Evolutionary conservation across 2,329 filamentous ascomycete genomes (phyloP), one percentile per base, ranked within the genome.

Genomic region (Periglandula ipomoeae): DNA sequence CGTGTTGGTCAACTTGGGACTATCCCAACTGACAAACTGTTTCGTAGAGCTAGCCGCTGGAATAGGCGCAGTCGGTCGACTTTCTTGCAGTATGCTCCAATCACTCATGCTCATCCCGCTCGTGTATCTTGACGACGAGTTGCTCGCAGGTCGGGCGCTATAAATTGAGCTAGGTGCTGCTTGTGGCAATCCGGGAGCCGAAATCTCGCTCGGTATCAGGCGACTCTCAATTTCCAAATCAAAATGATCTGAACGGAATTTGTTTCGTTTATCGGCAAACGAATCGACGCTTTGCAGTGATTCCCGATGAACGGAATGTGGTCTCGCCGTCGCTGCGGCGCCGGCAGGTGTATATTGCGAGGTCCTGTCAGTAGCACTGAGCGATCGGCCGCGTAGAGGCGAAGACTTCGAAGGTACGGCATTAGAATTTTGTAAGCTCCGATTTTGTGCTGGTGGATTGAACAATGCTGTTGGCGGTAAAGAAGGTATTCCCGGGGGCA

Each of bases 241-340:
- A 57, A 84, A 84, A 2, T 79, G 80, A 54, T 84, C 79, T 2
- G 79, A 82, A 40, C 79, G 76, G 59, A 81, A 79, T 57, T 78
- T 79, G 56, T 74, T 75, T 48, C 74, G 71, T 15, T 68, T 64
- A 5, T 66, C 70, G 40, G 68, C 69, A 40, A 73, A 68, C n/a
- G 69, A 72, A 30, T 64, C 63, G n/a, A 63, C 58, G 35, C 69
- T 75, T 39, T 58, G 58, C 17, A 59, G 47, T 0, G 65, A 66
- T 26, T 72, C 69, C 37, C 71, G 68, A 55, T 72, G 71, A 8
- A 48, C 40, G 8, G 50, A 56, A 30, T 47, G 46, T 20, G 46
- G 69, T 52, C 15, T 70, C 69, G 44, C 65, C 65, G n/a, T n/a
- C n/a, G 55, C 58, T 57, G 53, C 62, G 65, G 53, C 24, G 15